Base-by-base conservation (phyloP, 106 monocot species). In the Posidonia australis region DNA sequence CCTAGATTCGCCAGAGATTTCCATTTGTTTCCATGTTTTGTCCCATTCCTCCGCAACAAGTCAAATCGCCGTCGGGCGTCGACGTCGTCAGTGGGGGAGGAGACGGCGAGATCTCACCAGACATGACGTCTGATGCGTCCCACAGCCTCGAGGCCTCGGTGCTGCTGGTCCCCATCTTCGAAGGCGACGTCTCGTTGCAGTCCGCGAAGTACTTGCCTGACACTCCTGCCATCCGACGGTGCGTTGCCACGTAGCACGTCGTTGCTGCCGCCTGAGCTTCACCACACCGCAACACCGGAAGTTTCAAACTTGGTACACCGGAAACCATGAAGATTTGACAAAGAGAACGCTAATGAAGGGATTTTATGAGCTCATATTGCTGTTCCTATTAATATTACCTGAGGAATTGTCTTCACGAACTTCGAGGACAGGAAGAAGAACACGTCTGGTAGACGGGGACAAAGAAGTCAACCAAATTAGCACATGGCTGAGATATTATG, bases 181-280 rank as follows among this genome's bases (percentile, higher is more conserved):
- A 70, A 45, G 70, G 16, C 70, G 77, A 22, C 30, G 77, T 46
- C 70, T 77, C 70, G 77, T 77, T 77, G 70, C 77, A 77, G 70
- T 77, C 77, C 10, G 49, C 30, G 77, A 70, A 77, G 77, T 77
- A 77, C 63, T 48, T 64, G 4, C 77, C 77, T 25, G 77, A 70
- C 23, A 65, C 57, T 1, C 70, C 65, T 26, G 43, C 64, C 55
- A 65, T 29, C 18, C 42, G 10, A 3, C 57, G 77, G 31, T 70
- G 63, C 18, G 64, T 51, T 27, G 77, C 77, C 64, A 66, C 77
- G 70, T 70, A 77, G 57, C 77, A 77, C 41, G 77, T 70, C 58
- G 77, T 77, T 48, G 77, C 77, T 31, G 77, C 77, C 27, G 77
- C 77, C 77, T 77, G 62, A 20, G 6, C 65, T n/a, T n/a, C n/a